These are phyloP conservation scores for Pythium periplocum DNA, from an alignment of 352 stramenopile species.

Conservation along the genomic window DNA sequence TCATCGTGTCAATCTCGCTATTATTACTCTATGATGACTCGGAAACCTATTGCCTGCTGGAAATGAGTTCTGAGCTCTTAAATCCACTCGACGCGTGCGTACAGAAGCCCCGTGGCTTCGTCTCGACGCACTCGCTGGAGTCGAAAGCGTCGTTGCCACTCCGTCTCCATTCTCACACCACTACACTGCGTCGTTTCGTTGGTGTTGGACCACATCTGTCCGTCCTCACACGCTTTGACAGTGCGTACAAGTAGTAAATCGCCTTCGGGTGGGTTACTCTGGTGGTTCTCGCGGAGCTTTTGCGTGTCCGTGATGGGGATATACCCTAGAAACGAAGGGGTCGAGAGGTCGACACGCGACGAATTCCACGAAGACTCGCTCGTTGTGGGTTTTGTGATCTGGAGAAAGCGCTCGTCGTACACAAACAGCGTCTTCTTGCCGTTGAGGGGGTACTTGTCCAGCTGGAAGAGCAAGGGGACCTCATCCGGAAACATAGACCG, in stretches of 20 bases:
- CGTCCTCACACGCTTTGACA: neutral
- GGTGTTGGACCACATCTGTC: neutral
- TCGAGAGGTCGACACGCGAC: neutral
- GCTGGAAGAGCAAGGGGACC: slow-evolving; percentile 4
- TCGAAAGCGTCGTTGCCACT: slow-evolving; percentile 3
- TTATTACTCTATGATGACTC: too few relatives aligned
- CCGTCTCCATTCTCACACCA: neutral
- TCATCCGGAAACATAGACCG: neutral
- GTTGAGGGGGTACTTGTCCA: slow-evolving; percentile 1
- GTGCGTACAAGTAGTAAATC: neutral
- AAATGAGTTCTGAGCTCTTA: neutral
- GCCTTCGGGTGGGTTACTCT: neutral
- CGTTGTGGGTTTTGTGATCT: too few relatives aligned
- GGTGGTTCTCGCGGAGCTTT: neutral
- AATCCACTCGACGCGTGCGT: slow-evolving; percentile 7
- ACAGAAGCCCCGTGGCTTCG: neutral
- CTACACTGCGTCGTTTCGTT: neutral
- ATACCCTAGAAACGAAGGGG: neutral
- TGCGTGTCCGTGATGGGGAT: slow-evolving; percentile 1
- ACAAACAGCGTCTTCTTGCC: slow-evolving; percentile 2
- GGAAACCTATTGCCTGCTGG: too few relatives aligned
- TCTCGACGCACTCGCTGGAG: slow-evolving; percentile 4
- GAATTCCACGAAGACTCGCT: neutral
- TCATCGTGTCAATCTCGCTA: too few relatives aligned
- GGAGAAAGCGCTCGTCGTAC: neutral